Evolutionary conservation across 202 grass and related monocot genomes (phyloP), one percentile per base, ranked within the genome.

Genomic region (Schoenoplectus triqueter): DNA sequence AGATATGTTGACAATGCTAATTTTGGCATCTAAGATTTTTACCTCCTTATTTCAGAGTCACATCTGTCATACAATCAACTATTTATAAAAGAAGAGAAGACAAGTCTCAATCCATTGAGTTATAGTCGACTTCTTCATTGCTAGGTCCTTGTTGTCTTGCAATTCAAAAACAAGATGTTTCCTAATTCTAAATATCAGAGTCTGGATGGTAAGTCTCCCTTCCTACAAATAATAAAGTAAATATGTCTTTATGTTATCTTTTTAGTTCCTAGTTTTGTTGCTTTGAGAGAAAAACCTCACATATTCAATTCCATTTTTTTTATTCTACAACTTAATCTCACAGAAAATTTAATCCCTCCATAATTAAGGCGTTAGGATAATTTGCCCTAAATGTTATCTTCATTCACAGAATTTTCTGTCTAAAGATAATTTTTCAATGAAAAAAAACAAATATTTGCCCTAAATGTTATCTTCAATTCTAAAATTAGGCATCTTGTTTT

Each of bases 131-230:
- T 79, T 78, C 73, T 42, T 61, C 75, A 45, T 79, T 61, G 14
- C 75, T 79, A 42, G 75, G 31, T 41, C 40, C 31, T 17, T 31
- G 13, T 42, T 14, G 7, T 79, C 75, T 79, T 79, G 55, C 31
- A 61, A 59, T 45, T 42, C 39, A 79, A n/a, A 75, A 78, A 59
- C 55, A 17, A 79, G 75, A 79, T 79, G 75, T 45, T 10, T 62
- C 75, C 75, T 44, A 79, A 79, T 6, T 79, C 75, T 61, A 79
- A 79, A 79, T 79, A 79, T 44, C 31, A 79, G 75, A 79, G 39
- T 79, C 56, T 79, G 52, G 31, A 31, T 78, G 31, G 75, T 79
- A 79, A 62, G 55, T 61, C 60, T 62, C 39, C 44, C 31, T 1
- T 59, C 54, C 31, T 31, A 31, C 31, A 57, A 60, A 78, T 78